Evolutionary conservation across 1,284 basidiomycete genomes (phyloP).

Genomic region (Sporisorium graminicola): DNA sequence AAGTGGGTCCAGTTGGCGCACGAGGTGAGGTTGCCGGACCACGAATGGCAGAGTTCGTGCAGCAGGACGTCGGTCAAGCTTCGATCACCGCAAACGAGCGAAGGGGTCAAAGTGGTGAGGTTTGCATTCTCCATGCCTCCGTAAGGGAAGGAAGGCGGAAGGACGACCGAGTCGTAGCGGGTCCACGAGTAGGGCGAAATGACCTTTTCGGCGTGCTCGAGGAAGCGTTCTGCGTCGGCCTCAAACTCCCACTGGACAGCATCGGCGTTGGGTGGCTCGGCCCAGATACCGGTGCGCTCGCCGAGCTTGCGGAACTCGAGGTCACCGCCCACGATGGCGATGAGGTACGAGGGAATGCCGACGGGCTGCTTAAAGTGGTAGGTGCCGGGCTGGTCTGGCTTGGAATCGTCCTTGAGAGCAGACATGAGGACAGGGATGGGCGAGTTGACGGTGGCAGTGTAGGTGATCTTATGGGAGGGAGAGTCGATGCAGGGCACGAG

Average conservation of each 20-base stretch:
- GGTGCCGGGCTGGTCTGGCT: conserved; percentile 30
- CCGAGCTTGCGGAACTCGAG: conserved; percentile 65
- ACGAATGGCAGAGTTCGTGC: conserved; percentile 67
- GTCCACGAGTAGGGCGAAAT: conserved; percentile 80
- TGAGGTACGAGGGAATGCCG: conserved; percentile 66
- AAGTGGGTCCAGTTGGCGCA: conserved; percentile 68
- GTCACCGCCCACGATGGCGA: conserved; percentile 67
- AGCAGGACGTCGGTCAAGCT: conserved; percentile 72
- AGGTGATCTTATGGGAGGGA: conserved; percentile 67
- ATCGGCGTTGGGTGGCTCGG: conserved; percentile 64
- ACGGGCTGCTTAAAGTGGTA: conserved; percentile 66
- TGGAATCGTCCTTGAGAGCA: conserved; percentile 59
- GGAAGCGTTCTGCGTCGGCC: conserved; percentile 66
- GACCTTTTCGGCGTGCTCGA: conserved; percentile 64
- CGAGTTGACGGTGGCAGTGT: conserved; percentile 61
- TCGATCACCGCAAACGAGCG: conserved; percentile 65
- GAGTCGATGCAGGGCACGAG: conserved; percentile 65
- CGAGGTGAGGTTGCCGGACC: conserved; percentile 67
- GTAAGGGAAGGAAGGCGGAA: conserved; percentile 92
- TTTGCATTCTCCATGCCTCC: conserved; percentile 70
- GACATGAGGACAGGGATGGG: conserved; percentile 67
- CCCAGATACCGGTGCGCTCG: conserved; percentile 67
- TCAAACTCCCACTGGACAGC: conserved; percentile 69
- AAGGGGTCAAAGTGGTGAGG: conserved; percentile 66
- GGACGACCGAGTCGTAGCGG: conserved; percentile 89